Evolutionary conservation across 495 filamentous ascomycete genomes (phyloP), one percentile per base, ranked within the genome.

Genomic region (Mytilinidion resinicola): DNA sequence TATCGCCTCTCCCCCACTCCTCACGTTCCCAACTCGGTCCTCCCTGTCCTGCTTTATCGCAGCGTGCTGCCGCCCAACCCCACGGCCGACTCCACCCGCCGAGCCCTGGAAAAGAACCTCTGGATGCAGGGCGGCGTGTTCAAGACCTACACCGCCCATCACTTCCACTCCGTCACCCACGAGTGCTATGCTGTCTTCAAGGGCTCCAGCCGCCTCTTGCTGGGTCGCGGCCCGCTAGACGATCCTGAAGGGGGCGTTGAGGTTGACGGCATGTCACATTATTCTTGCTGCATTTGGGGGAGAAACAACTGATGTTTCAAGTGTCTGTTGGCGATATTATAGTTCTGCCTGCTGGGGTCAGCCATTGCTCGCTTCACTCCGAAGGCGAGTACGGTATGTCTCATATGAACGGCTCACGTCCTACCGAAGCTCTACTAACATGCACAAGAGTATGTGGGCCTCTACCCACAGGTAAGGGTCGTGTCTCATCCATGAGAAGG

Each of bases 131-230:
- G 71, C 47, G 72, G 73, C 6, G 60, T 67, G 12, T 74, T 74
- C 62, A 69, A 74, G 44, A 69, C 69, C 15, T 70, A 67, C 52
- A 33, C 48, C 6, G 61, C 69, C 17, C 64, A 66, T 48, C 72
- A 76, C 53, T 74, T 70, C 54, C 73, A 74, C 54, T 66, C 65
- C 21, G 67, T 72, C 0, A 73, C 72, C 2, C 73, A 73, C 56
- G 71, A 76, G 58, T 72, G 68, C 53, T 76, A 74, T 64, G 73
- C 70, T 36, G 65, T 74, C 9, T 66, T 73, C 56, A 64, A 67
- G 35, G 73, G 73, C 9, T 54, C 33, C 4, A 72, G 68, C 49
- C 54, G 52, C 14, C 53, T 74, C 49, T 49, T 72, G 35, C 65
- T 74, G 20, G 71, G 72, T 3, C 53, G 63, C 46, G 69, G 71